A percentile compares a stretch with the other conserved stretches of the same genome.
These are phyloP conservation scores for Boletus huronensis DNA, from an alignment of 768 basidiomycete species.

Conservation along the genomic window DNA sequence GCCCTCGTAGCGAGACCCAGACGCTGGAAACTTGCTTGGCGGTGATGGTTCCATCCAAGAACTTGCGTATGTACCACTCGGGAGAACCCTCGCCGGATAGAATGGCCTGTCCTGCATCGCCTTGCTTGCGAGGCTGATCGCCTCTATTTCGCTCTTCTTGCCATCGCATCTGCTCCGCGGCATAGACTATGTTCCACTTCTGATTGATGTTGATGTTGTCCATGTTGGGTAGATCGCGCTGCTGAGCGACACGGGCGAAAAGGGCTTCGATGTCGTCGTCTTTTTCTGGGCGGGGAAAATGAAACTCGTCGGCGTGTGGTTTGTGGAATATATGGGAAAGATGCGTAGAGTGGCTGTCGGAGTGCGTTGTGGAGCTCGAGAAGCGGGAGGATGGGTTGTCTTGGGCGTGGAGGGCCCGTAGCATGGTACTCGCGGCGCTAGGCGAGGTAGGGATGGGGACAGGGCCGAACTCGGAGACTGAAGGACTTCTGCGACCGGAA, in stretches of 20 bases:
- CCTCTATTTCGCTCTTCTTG: conserved; percentile 65
- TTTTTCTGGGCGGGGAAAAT: conserved; percentile 71
- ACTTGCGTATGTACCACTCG: conserved; percentile 91
- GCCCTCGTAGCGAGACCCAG: conserved; percentile 72
- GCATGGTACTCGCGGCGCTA: conserved; percentile 32
- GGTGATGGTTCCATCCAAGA: conserved; percentile 82
- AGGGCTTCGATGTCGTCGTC: conserved; percentile 76
- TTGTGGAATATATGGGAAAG: conserved; percentile 55
- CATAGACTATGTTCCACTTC: conserved; percentile 90
- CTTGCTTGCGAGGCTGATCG: conserved; percentile 57
- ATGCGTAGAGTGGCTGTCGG: conserved; percentile 42
- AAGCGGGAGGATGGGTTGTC: conserved; percentile 62
- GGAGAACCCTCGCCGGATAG: conserved; percentile 67
- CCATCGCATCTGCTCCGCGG: conserved; percentile 78
- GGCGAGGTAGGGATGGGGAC: conserved; percentile 34
- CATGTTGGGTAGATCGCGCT: conserved; percentile 61
- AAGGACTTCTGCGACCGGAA: conserved; percentile 47
- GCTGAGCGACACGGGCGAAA: conserved; percentile 74
- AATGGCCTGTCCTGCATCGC: conserved; percentile 52
- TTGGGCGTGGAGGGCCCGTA: conserved; percentile 54
- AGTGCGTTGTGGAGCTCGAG: conserved; percentile 40
- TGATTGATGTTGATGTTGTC: conserved; percentile 67
- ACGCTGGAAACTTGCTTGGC: conserved; percentile 76
- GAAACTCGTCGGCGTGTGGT: conserved; percentile 55
- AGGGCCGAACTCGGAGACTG: conserved; percentile 52